Evolutionary conservation across 73 alveolate species (phyloP), one percentile per base, ranked within the genome.

Genomic region (Stentor coeruleus): DNA sequence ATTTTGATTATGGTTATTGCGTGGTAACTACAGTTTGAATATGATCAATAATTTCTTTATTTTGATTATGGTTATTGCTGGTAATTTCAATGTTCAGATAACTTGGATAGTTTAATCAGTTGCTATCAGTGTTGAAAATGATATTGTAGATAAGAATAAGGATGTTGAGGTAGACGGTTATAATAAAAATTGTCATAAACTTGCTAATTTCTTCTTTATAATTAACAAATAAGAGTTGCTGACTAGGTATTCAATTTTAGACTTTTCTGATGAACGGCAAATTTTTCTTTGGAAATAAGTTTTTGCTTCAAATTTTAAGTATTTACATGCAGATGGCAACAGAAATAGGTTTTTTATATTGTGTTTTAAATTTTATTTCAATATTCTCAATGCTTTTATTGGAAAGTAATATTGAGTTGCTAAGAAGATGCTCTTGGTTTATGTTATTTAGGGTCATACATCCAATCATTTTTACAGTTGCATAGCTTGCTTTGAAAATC

Each of bases 181-280:
- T 41, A 1, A 83, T 40, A 85, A 87, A 87, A 35, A 88, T 82
- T 30, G 93, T 86, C 49, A 87, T 74, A n/a, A 87, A 81, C 31
- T 83, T 83, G 3, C 93, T 41, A 84, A 86, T 75, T 87, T 74
- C 36, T 84, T 72, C 28, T 83, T 83, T 59, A 84, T 84, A 35
- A 84, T 87, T 2, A 85, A 58, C 33, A 39, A 59, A 39, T 75
- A 75, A 11, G 91, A 39, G 59, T 84, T 20, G n/a, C 77, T 84
- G 26, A 84, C 77, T n/a, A 87, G 84, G 58, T 85, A 87, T 0
- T 85, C 39, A 31, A 87, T 28, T 39, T 87, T 87, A 30, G 93
- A 40, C 39, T 87, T 75, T 3, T 77, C 81, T 28, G 93, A 87
- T 58, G 83, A 84, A 81, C 93, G 85, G 39, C 84, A 81, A 0